Base-by-base conservation (phyloP, 1,284 basidiomycete genomes). In the Cerioporus squamosus region DNA sequence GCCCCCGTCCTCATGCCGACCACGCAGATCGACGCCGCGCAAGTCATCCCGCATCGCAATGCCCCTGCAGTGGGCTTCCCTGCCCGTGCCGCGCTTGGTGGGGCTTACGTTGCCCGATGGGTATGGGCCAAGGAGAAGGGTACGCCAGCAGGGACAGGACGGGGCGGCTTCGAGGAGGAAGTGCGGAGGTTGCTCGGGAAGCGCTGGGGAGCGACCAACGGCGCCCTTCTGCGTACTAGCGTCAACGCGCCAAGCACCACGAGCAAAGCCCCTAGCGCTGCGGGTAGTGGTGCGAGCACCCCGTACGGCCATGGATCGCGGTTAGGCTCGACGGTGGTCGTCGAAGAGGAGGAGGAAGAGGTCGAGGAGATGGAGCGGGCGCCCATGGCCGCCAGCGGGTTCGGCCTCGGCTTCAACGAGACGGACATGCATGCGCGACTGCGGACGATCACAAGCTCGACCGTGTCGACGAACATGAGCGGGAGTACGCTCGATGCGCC, bases 71-170 rank as follows among this genome's bases (percentile, higher is more conserved):
- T 70, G 15, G 88, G 88, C 7, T 90, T 82, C 71, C 84, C 88
- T 0, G 82, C 82, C 3, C 81, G 90, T 18, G 88, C 85, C 0
- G 79, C 87, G 0, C 74, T 93, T 0, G 91, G 91, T 0, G 81
- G 84, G 1, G 88, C 91, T 2, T 93, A 90, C 66, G 74, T 90
- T 50, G 90, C 90, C 20, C 79, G 91, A 12, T 93, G 91, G 91
- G 86, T 90, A 45, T 92, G 90, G 90, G 83, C 87, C 23, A 82
- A 85, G 62, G 88, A 90, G 67, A 72, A 74, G 63, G 61, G 72
- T 62, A 61, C 72, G 43, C 55, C 68, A 53, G 69, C 72, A 7
- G 77, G 72, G 0, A 68, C 77, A 17, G 81, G 83, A 0, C 75
- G 85, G 5, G 80, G 81, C 22, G 84, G 83, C 24, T 93, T 88